Base-by-base conservation (phyloP, 768 basidiomycete species). In the Asterophora lycoperdoides region DNA sequence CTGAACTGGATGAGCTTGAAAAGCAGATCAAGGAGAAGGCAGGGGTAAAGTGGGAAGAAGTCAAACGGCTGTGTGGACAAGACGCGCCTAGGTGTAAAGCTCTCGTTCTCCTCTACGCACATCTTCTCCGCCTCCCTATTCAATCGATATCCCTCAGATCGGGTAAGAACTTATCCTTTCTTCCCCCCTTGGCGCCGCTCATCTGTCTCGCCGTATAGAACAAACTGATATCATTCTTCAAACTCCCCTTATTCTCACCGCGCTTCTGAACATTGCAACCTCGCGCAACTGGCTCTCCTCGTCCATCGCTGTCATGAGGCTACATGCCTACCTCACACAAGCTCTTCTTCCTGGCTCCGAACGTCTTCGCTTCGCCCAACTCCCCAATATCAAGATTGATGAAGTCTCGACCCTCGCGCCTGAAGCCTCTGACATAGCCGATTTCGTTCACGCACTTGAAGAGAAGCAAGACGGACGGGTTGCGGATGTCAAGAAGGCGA, bases 281-380 rank as follows among this genome's bases (percentile, higher is more conserved):
- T 78, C 93, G 0, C 90, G 93, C 55, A 92, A 83, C 60, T 99
- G 94, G 94, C 80, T 98, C 8, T 60, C 77, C 4, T 86, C 92
- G 1, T 84, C 90, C 0, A 70, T 94, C 32, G 71, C 79, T 26
- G 74, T 84, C 57, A 88, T 96, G 80, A 85, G 84, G 33, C 69
- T 99, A 20, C 86, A 94, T 56, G 80, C 89, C 4, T 82, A 83
- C 64, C 73, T 99, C 29, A 77, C 81, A 0, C 96, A 99, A 68
- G 96, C 91, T 0, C 69, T 93, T 15, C 68, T 80, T 3, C 86
- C 86, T 2, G 77, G 78, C 15, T 64, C 78, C 35, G 69, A 74
- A 15, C 62, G 63, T 10, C 60, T 71, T 9, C 68, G 60, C 15
- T 78, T 91, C 40, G 79, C 86, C 0, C 93, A 96, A 57, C 74